Percentiles rank a stretch among this genome's conserved stretches.
phyloP scores from a whole-genome alignment of 2,329 filamentous ascomycete species.

The Cordyceps cicadae region DNA sequence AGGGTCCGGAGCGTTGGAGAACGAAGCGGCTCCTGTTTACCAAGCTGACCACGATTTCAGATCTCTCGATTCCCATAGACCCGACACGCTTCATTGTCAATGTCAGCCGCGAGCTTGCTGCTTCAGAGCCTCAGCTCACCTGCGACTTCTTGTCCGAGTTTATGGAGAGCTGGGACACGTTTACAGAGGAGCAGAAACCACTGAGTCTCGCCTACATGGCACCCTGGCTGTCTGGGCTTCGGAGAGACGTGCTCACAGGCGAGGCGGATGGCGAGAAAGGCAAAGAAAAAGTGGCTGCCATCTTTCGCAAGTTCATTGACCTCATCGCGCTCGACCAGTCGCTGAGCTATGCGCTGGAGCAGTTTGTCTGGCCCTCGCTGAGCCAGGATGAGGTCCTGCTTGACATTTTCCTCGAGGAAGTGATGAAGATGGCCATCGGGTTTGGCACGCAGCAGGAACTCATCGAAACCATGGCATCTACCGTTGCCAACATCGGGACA shows the following conservation, averaged over 20 bases:
- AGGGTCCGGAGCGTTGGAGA: slow-evolving; percentile 13
- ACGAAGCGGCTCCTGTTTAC: not conserved
- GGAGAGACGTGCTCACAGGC: slow-evolving; percentile 48
- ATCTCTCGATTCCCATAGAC: slow-evolving; percentile 55
- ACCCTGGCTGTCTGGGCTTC: slow-evolving; percentile 56
- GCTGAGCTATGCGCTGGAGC: slow-evolving; percentile 53
- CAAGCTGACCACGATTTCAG: slow-evolving; percentile 25
- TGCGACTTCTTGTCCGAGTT: slow-evolving; percentile 65
- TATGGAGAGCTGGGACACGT: slow-evolving; percentile 64
- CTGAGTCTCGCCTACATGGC: slow-evolving; percentile 62
- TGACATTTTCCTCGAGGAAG: slow-evolving; percentile 59
- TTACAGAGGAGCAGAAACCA: slow-evolving; percentile 58
- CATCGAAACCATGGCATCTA: slow-evolving; percentile 52
- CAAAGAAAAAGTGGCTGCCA: slow-evolving; percentile 53
- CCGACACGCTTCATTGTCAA: slow-evolving; percentile 56
- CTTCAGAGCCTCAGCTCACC: slow-evolving; percentile 57
- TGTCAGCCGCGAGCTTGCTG: slow-evolving; percentile 56
- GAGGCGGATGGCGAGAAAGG: slow-evolving; percentile 58
- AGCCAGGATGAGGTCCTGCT: slow-evolving; percentile 56
- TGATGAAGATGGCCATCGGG: slow-evolving; percentile 53
- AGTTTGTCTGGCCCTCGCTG: slow-evolving; percentile 57
- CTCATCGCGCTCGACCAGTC: slow-evolving; percentile 53
- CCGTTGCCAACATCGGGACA: slow-evolving; percentile 55
- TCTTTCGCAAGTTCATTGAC: slow-evolving; percentile 61
- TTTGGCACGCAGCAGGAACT: slow-evolving; percentile 51